Evolutionary conservation across 2,329 filamentous ascomycete species (phyloP), one percentile per base, ranked within the genome.

Genomic region (Botryosphaeria dothidea): DNA sequence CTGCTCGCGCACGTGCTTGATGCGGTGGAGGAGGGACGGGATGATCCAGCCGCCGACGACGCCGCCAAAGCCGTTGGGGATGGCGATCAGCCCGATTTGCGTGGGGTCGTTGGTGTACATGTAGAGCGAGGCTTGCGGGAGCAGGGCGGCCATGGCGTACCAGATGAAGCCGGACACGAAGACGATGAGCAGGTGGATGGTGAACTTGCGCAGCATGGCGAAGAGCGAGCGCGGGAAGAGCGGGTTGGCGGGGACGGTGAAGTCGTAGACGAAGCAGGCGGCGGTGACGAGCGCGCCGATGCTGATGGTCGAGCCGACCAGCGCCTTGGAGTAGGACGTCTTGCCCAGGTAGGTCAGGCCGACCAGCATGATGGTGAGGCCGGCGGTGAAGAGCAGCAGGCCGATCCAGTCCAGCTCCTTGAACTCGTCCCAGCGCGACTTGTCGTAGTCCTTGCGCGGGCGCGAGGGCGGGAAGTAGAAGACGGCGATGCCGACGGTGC

Each of bases 381-480:
- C 80, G 4, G 76, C 76, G 8, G 78, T 79, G 74, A 79, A 83
- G 43, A 84, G 73, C 68, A 81, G 75, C 41, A 81, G 78, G 3
- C 82, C 82, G 38, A 80, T 56, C 69, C 80, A 83, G 68, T 83
- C 84, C 13, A 85, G 74, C 15, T 70, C 70, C 62, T 72, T 74
- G 51, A 75, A 68, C 49, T 75, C 64, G 34, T 71, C 71, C 65
- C 76, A 68, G 25, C 72, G 73, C 3, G 69, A 71, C 62, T 71
- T 71, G n/a, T 66, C 66, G 38, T 54, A 64, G 64, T 70, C 70
- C 2, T 66, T 66, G n/a, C 80, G 78, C 21, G 75, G 70, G 70
- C 78, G 83, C 7, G 76, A 78, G 0, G 83, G 82, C 25, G 81
- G 83, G 67, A 79, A 78, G 71, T 84, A 85, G 64, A 81, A 79